Conservation (phyloP, 257 asterid species). For the Misopates orontium region DNA sequence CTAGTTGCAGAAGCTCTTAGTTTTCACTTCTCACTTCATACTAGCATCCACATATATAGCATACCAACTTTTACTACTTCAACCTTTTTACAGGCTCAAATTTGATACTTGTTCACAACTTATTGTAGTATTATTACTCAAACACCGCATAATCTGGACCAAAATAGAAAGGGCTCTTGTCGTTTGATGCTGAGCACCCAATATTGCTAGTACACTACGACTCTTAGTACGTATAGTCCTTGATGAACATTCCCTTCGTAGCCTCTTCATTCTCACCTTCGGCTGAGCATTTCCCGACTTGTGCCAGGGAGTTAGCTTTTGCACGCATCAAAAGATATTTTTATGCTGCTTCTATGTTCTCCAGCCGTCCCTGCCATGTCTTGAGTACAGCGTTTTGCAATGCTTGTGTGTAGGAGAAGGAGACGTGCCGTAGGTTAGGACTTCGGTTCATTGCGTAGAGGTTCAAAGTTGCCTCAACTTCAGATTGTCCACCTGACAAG, state of each 20-base stretch:
- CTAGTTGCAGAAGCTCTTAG: too few species aligned
- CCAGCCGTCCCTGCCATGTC: conserved; percentile 91
- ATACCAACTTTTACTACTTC: too few species aligned
- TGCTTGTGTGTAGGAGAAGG: conserved; percentile 90
- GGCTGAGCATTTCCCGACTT: conserved; percentile 80
- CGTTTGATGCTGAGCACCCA: too few species aligned
- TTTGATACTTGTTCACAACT: too few species aligned
- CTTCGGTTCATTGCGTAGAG: conserved; percentile 29
- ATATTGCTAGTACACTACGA: too few species aligned
- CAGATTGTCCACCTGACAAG: too few species aligned
- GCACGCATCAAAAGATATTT: conserved; percentile 77
- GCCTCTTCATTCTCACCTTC: conserved; percentile 87
- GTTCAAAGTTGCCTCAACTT: conserved; percentile 41
- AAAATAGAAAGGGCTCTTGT: too few species aligned
- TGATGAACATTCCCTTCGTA: conserved; percentile 86
- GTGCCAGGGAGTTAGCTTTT: conserved; percentile 88
- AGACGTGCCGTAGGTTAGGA: conserved; percentile 91
- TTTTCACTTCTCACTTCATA: too few species aligned
- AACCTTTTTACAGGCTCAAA: too few species aligned
- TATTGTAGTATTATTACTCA: too few species aligned
- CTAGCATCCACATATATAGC: too few species aligned
- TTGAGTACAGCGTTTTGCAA: conserved; percentile 84
- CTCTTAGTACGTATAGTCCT: conserved; percentile 52
- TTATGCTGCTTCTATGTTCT: conserved; percentile 74
- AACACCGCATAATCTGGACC: too few species aligned